Percentiles rank a stretch among this genome's conserved stretches.
Evolutionary conservation across 179 eudicot species (phyloP).

Genomic region (Amaranthus tricolor): DNA sequence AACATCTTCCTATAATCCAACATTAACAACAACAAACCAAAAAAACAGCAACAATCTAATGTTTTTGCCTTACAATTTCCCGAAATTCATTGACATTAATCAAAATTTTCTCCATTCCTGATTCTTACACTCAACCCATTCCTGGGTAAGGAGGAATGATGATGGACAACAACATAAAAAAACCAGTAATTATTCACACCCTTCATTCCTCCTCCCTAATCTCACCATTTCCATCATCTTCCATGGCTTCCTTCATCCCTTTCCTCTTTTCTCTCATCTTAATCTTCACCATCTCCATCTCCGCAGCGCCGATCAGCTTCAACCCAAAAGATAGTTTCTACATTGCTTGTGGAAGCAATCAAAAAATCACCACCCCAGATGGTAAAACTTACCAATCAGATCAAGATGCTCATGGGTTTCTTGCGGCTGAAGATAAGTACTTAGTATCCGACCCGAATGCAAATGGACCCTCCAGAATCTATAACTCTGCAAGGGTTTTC

Average conservation of each 20-base stretch:
- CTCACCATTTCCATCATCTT: neutral
- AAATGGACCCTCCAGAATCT: constrained; percentile 48
- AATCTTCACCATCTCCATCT: constrained; percentile 8
- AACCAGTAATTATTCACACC: neutral
- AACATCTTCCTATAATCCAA: constrained; percentile 14
- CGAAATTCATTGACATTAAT: neutral
- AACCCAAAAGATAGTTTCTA: constrained; percentile 32
- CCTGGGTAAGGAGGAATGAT: constrained; percentile 44
- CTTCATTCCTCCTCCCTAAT: constrained; percentile 29
- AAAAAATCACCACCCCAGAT: constrained; percentile 30
- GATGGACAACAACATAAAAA: constrained; percentile 19
- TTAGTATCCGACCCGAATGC: constrained; percentile 45
- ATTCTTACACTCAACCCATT: constrained; percentile 21
- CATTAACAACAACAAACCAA: neutral
- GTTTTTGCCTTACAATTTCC: neutral
- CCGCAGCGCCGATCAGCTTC: constrained; percentile 29
- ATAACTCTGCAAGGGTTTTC: constrained; percentile 60
- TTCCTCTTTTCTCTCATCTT: constrained; percentile 18
- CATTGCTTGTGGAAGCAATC: constrained; percentile 43
- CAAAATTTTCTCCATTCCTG: constrained; percentile 1
- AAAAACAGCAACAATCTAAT: constrained; percentile 11
- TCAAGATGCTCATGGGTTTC: constrained; percentile 40
- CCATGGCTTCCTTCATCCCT: neutral
- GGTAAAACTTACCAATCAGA: constrained; percentile 37
- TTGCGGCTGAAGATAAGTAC: constrained; percentile 37